phyloP scores from a whole-genome alignment of 2,329 filamentous ascomycete species.

The Alternaria sp. region DNA sequence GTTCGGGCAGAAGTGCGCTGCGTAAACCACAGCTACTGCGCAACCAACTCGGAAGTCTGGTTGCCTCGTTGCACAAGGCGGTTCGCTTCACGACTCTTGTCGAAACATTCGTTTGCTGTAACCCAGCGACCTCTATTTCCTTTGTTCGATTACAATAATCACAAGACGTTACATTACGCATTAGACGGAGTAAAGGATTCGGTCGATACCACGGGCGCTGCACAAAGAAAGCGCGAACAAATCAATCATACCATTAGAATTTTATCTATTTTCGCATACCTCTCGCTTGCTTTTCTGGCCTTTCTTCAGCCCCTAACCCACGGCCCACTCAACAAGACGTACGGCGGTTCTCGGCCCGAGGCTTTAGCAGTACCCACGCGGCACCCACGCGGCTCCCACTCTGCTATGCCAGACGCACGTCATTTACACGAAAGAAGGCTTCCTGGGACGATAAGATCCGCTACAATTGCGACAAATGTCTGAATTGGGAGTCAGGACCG shows the following conservation, averaged over 20 bases:
- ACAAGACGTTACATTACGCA: constrained; percentile 5
- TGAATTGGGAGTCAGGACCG: constrained; percentile 1
- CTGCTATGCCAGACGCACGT: constrained; percentile 4
- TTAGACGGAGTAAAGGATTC: constrained; percentile 16
- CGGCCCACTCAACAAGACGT: neutral
- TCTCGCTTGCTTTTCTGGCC: neutral
- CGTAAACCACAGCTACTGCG: neutral
- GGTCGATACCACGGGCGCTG: constrained; percentile 8
- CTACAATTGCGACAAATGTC: neutral
- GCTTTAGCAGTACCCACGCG: neutral
- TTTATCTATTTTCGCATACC: neutral
- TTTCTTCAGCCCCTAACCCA: neutral
- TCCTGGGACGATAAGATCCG: neutral
- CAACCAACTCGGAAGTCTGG: neutral
- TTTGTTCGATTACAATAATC: constrained; percentile 10
- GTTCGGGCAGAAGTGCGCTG: constrained; percentile 25
- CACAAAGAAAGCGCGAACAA: neutral
- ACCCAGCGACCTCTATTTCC: constrained; percentile 4
- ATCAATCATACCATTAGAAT: constrained; percentile 1
- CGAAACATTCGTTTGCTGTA: constrained; percentile 3
- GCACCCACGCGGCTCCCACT: constrained; percentile 6
- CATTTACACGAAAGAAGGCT: constrained; percentile 13
- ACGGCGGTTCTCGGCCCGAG: constrained; percentile 5
- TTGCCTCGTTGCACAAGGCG: neutral
- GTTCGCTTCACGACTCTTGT: neutral